Base-by-base conservation (phyloP, 306 rosid genomes). In the Pterocarpus macrocarpus region DNA sequence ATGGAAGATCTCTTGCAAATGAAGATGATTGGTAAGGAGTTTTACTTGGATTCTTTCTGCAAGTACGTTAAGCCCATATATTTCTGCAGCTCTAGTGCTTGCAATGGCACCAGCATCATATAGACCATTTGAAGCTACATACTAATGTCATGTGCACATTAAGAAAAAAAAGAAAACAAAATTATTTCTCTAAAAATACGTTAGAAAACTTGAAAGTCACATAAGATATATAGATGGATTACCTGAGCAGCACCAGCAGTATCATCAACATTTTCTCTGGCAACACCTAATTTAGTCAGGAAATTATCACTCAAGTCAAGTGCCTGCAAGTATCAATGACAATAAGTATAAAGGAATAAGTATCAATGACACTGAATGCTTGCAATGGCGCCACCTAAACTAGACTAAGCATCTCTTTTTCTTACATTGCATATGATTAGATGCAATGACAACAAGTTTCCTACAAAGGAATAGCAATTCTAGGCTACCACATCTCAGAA, bases 191-290 rank as follows among this genome's bases (percentile, higher is more conserved):
- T 22, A 53, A 4, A 16, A 30, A 57, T 11, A 76, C 32, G 0
- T 53, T 30, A 28, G 49, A 72, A 57, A 80, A 81, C 78, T 33
- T 34, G 58, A 43, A 58, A 80, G 47, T 68, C 64, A 4, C 70
- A 34, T 32, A 65, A 55, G 41, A 39, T 38, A 53, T 39, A 34
- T 52, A 30, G 63, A 69, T 38, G 65, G 72, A 77, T 77, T 74
- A 91, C 94, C 90, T 81, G 82, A 86, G 96, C 96, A 69, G 93
- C 96, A 87, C 85, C 77, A 12, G 96, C 93, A 0, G 91, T 38
- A 77, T 91, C 92, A 77, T 88, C 92, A 79, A 82, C 92, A 52
- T 67, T 86, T 83, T 83, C 96, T 87, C 85, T 78, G 71, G 77
- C 33, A 69, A 88, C 89, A 53, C 87, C 90, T 84, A 91, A 83